Evolutionary conservation across 306 rosid species (phyloP), one percentile per base, ranked within the genome.

Genomic region (Cyclanthera cordifolia): DNA sequence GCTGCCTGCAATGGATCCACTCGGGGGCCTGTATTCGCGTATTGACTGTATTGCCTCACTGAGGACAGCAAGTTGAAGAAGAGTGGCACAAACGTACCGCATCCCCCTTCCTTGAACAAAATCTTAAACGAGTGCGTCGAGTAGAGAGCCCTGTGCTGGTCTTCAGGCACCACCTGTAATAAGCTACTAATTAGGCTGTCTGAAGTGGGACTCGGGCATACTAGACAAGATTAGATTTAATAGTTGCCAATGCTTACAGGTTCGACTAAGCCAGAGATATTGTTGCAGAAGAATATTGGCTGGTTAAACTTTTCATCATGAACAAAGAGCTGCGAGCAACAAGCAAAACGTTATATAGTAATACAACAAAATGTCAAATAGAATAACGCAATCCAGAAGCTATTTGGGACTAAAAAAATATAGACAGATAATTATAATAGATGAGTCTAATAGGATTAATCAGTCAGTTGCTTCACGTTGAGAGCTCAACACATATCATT

Each of bases 51-150:
- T 24, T 75, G 95, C 76, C 97, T 88, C 59, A 94, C 97, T 20
- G 97, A 82, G 69, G 87, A 78, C 70, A 94, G 81, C 86, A 94
- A 84, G 79, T 86, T 94, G 76, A 90, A 88, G 86, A 94, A 90
- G 11, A 94, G 88, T n/a, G 99, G 97, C 75, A 94, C 75, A 65
- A 88, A 94, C 39, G 99, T 94, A 56, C 97, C 99, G 70, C 95
- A 94, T 14, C 97, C 99, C 9, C 99, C 99, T 68, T 94, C 99
- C 79, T 94, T 94, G 86, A 94, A 94, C 79, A 94, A 51, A 73
- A 90, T 88, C 88, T 90, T 94, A 57, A 94, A 88, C 13, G 90
- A 76, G 80, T 94, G 88, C 11, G 90, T 88, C 34, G 97, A 90
- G 73, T 85, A 88, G 55, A 94, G 90, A 50, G 96, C 95, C 73